Conservation (phyloP, 2,329 filamentous ascomycete species). For the Colletotrichum musicola region DNA sequence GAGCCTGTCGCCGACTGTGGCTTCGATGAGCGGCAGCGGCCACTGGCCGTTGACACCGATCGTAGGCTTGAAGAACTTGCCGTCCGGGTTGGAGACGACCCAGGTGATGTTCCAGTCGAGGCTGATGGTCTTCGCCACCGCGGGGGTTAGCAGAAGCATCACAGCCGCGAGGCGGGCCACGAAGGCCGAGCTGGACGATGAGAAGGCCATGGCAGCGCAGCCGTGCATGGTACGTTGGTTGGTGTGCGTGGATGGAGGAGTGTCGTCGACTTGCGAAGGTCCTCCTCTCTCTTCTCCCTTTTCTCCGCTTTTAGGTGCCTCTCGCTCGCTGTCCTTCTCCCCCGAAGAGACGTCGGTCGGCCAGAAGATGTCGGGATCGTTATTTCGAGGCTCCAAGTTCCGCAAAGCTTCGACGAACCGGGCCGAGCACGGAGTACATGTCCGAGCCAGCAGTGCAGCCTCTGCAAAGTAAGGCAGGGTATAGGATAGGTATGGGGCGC, state of each 20-base stretch:
- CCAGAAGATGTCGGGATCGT: not conserved
- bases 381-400: constrained; percentile 7
- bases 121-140: constrained; percentile 54
- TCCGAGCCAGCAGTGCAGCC: not conserved
- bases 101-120: constrained; percentile 73
- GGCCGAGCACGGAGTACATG: constrained; percentile 34
- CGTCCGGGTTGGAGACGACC: constrained; percentile 73
- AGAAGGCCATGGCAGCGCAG: constrained; percentile 19
- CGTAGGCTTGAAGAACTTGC: constrained; percentile 64
- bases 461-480: not conserved
- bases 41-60: constrained; percentile 76
- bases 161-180: constrained; percentile 22
- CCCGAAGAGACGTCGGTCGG: not conserved
- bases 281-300: not conserved
- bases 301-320: not conserved
- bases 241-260: not conserved
- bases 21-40: constrained; percentile 72
- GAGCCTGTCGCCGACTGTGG: constrained; percentile 65
- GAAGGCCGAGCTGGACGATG: constrained; percentile 14
- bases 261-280: not conserved
- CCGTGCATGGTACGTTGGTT: not conserved
- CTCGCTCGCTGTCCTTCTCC: not conserved
- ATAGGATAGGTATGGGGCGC: not conserved
- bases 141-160: constrained; percentile 11
- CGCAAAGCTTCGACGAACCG: constrained; percentile 22